Percentiles rank a stretch among this genome's conserved stretches.
Conservation (phyloP, 805 yeast species). For the Wickerhamiella hasegawae region DNA sequence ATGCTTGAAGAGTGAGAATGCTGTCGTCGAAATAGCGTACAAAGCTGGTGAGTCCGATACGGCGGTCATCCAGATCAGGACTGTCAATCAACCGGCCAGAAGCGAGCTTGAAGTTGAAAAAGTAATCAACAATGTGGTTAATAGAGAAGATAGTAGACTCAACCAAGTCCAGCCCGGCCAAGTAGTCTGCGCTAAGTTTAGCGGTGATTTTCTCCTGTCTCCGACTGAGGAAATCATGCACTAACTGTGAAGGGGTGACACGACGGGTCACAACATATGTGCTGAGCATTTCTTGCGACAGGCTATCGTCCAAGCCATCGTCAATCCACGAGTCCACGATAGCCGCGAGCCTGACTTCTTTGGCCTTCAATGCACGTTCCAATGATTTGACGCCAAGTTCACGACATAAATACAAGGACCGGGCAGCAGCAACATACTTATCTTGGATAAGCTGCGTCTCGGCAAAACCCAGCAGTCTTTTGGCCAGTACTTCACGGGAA, state of each 20-base stretch:
- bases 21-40: background rate
- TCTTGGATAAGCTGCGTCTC: background rate
- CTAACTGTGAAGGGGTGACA: constrained; percentile 9
- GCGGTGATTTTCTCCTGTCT: constrained; percentile 4
- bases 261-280: constrained; percentile 12
- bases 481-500: background rate
- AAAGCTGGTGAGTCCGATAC: background rate
- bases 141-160: constrained; percentile 10
- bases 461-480: background rate
- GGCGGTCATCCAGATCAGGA: constrained; percentile 6
- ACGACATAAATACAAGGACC: constrained; percentile 5
- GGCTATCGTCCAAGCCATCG: constrained; percentile 4
- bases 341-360: constrained; percentile 1
- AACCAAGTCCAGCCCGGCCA: constrained; percentile 6
- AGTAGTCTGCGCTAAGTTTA: background rate
- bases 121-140: constrained; percentile 8
- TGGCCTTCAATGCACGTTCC: background rate
- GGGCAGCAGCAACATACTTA: constrained; percentile 6
- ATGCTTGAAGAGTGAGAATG: constrained; percentile 3
- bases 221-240: constrained; percentile 5
- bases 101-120: constrained; percentile 7
- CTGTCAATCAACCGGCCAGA: constrained; percentile 7
- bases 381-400: background rate
- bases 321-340: constrained; percentile 4
- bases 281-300: constrained; percentile 10